Evolutionary conservation across 352 stramenopile genomes (phyloP).

Genomic region (Phytopythium helicoides): DNA sequence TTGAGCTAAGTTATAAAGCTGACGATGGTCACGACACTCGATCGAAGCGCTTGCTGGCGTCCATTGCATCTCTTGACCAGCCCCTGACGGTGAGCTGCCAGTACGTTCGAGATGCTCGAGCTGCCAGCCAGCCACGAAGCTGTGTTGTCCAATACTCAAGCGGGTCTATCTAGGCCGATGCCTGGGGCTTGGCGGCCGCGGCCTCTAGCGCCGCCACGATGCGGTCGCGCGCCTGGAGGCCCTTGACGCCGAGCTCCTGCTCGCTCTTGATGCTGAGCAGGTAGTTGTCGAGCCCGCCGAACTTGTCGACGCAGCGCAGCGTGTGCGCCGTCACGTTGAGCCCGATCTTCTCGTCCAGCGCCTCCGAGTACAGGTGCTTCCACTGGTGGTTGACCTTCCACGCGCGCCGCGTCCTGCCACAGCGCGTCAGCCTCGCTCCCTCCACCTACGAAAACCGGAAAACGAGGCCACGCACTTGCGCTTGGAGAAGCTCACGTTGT

Average conservation of each 20-base stretch:
- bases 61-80: too few species aligned
- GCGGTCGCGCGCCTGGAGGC: slow-evolving; percentile 51
- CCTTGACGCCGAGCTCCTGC: slow-evolving; percentile 70
- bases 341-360: slow-evolving; percentile 91
- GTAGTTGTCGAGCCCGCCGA: slow-evolving; percentile 93
- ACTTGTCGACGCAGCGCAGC: slow-evolving; percentile 93
- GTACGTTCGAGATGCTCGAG: too few species aligned
- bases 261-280: slow-evolving; percentile 89
- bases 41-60: too few species aligned
- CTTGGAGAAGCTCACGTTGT: slow-evolving; percentile 94
- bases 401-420: slow-evolving; percentile 70
- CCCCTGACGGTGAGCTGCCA: too few species aligned
- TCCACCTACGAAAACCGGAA: not conserved
- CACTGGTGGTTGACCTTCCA: slow-evolving; percentile 95
- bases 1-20: slow-evolving; percentile 4
- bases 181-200: slow-evolving; percentile 4
- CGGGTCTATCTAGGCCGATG: not conserved
- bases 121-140: too few species aligned
- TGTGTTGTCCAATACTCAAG: not conserved
- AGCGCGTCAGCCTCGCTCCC: not conserved
- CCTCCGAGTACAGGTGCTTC: slow-evolving; percentile 87
- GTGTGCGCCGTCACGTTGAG: slow-evolving; percentile 93
- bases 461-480: slow-evolving; percentile 52
- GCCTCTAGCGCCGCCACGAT: slow-evolving; percentile 47
- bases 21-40: too few species aligned